A percentile compares a stretch with the other conserved stretches of the same genome.
Evolutionary conservation across 495 filamentous ascomycete genomes (phyloP).

Genomic region (Penicillium bovifimosum): DNA sequence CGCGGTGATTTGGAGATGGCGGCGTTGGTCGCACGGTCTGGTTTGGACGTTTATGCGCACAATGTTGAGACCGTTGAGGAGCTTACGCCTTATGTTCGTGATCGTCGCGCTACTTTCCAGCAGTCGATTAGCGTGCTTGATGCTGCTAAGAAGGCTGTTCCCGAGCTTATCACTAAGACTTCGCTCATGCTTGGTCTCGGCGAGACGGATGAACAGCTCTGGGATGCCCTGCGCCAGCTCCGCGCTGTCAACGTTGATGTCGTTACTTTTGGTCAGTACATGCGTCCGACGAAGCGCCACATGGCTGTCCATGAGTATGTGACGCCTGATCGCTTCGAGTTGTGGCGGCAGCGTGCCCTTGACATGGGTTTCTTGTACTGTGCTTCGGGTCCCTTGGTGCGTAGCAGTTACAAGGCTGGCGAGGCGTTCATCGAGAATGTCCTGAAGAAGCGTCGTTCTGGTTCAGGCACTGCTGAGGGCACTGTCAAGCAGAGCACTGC

Average conservation of each 20-base stretch:
- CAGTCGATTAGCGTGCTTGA: constrained; percentile 77
- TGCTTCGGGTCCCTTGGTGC: constrained; percentile 85
- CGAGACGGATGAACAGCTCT: constrained; percentile 86
- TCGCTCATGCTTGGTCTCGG: constrained; percentile 94
- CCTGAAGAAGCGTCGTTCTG: constrained; percentile 71
- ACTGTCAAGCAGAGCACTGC: constrained; percentile 20
- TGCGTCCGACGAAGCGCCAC: constrained; percentile 96
- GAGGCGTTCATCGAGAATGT: constrained; percentile 99
- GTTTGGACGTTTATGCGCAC: constrained; percentile 93
- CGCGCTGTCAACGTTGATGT: constrained; percentile 80
- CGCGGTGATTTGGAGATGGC: constrained; percentile 79
- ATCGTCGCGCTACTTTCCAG: constrained; percentile 83
- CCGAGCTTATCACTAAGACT: constrained; percentile 88
- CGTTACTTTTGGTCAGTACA: constrained; percentile 98
- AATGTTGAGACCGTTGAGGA: constrained; percentile 95
- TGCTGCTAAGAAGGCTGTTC: constrained; percentile 70
- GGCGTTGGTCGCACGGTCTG: constrained; percentile 70
- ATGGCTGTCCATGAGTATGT: constrained; percentile 95
- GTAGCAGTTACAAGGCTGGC: constrained; percentile 94
- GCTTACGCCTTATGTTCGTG: constrained; percentile 81
- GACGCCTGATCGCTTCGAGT: constrained; percentile 81
- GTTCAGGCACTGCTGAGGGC: constrained; percentile 17
- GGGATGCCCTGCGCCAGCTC: constrained; percentile 73
- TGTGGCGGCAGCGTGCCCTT: constrained; percentile 83
- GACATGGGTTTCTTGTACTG: constrained; percentile 97